Percentiles rank a stretch among this genome's conserved stretches.
Conservation (phyloP, 768 basidiomycete species). For the Amanita jacksonii region DNA sequence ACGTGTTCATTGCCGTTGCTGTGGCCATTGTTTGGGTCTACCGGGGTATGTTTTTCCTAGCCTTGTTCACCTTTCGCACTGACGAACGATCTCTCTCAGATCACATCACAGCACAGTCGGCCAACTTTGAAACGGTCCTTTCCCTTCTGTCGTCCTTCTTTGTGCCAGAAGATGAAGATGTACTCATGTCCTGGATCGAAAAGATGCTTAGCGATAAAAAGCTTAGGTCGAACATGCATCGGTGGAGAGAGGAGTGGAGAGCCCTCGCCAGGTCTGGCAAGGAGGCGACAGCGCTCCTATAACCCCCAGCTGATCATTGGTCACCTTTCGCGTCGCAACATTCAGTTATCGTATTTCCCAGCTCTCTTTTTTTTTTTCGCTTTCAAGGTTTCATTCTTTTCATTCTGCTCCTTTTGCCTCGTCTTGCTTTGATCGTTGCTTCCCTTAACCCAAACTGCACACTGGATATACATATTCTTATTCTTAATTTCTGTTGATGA, state of each 20-base stretch:
- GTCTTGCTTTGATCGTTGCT: not conserved
- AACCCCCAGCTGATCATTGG: slow-evolving; percentile 7
- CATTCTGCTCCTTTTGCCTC: not conserved
- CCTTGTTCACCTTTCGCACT: not conserved
- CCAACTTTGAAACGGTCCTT: slow-evolving; percentile 87
- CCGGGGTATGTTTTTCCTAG: slow-evolving; percentile 44
- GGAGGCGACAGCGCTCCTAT: slow-evolving; percentile 53
- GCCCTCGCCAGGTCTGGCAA: slow-evolving; percentile 55
- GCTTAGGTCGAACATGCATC: slow-evolving; percentile 54
- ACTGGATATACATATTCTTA: not conserved
- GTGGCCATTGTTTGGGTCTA: slow-evolving; percentile 89
- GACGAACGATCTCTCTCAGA: slow-evolving; percentile 34
- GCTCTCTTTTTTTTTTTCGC: not conserved
- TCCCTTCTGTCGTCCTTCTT: slow-evolving; percentile 92
- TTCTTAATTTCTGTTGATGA: slow-evolving; percentile 5
- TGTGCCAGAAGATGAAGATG: slow-evolving; percentile 84
- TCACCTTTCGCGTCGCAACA: not conserved
- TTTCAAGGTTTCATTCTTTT: not conserved
- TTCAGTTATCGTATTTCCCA: not conserved
- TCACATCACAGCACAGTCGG: slow-evolving; percentile 68
- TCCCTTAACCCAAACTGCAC: not conserved
- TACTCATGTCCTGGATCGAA: slow-evolving; percentile 75
- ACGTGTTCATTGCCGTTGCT: slow-evolving; percentile 78
- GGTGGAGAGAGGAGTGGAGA: slow-evolving; percentile 80
- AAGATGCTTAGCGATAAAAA: slow-evolving; percentile 48